Evolutionary conservation across 257 asterid species (phyloP), one percentile per base, ranked within the genome.

Genomic region (Solanum gandarillasii): DNA sequence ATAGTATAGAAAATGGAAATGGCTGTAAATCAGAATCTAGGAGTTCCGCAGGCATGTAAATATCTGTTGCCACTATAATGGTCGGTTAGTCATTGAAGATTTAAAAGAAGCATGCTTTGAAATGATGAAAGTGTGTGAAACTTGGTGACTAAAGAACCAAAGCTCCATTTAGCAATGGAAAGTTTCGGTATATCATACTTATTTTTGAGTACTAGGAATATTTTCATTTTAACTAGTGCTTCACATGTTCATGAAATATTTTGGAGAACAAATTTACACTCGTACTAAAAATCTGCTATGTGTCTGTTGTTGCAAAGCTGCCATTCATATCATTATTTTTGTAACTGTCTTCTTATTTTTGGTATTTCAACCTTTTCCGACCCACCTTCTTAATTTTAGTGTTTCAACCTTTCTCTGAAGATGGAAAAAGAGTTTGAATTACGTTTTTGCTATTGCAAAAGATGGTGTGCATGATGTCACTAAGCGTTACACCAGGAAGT

Each of bases 391-490:
- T 39, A 86, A 82, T 78, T 86, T 91, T 89, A 87, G 52, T 86
- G 89, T 90, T 81, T 87, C 62, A 79, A 87, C 85, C 88, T 90
- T 85, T 88, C 88, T 75, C 78, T 92, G 90, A 92, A 97, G 99
- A 89, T 97, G 99, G 99, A 92, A 91, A 7, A 97, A 95, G 91
- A 94, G 87, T n/a, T 91, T 97, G 92, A 82, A 91, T 92, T 97
- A 95, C 55, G 92, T 97, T 83, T 79, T 97, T 86, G 99, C 92
- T 83, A 29, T 95, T 88, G 92, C 98, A 86, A 93, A 90, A 92
- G 94, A 97, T 91, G 99, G 98, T 79, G 98, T 95, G 48, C 91
- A 94, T 93, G 98, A 97, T 90, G 99, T 95, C 92, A 95, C 98
- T 41, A 97, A 95, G 91, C 95, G 99, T 83, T 97, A 97, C 93